A percentile compares a stretch with the other conserved stretches of the same genome.
Evolutionary conservation across 352 stramenopile genomes (phyloP).

Genomic region (Phytopythium kandeliae): DNA sequence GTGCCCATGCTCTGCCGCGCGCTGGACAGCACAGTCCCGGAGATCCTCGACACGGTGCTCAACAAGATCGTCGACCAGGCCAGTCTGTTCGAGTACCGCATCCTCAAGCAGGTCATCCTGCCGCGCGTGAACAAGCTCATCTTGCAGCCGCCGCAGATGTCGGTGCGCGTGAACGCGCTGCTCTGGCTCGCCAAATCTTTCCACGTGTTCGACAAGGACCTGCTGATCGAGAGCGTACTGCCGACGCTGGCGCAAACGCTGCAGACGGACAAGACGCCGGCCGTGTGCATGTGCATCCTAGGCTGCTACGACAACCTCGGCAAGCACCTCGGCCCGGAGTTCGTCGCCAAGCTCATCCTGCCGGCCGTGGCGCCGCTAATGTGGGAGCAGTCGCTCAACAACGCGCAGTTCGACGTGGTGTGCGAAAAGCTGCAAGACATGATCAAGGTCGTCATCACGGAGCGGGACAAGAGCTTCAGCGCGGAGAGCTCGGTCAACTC

Average conservation of each 20-base stretch:
- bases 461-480: conserved; percentile 75
- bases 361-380: conserved; percentile 72
- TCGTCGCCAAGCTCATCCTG: conserved; percentile 78
- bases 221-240: conserved; percentile 79
- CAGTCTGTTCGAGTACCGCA: conserved; percentile 85
- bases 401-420: conserved; percentile 79
- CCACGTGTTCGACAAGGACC: conserved; percentile 86
- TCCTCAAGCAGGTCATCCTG: conserved; percentile 84
- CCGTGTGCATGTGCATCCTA: conserved; percentile 84
- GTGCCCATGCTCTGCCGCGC: conserved; percentile 83
- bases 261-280: conserved; percentile 75
- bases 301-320: conserved; percentile 86
- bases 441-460: conserved; percentile 80
- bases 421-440: conserved; percentile 87
- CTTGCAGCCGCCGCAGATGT: conserved; percentile 70
- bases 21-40: conserved; percentile 75
- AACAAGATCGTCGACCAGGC: conserved; percentile 88
- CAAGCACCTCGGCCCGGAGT: conserved; percentile 83
- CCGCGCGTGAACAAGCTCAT: conserved; percentile 87
- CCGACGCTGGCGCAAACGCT: conserved; percentile 70
- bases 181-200: conserved; percentile 86
- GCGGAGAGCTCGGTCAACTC: conserved; percentile 62
- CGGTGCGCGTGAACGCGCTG: conserved; percentile 80
- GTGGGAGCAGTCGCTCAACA: conserved; percentile 77
- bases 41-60: conserved; percentile 84